These are phyloP conservation scores for Boletus sensibilis DNA, from an alignment of 768 basidiomycete genomes.

Conservation along the genomic window DNA sequence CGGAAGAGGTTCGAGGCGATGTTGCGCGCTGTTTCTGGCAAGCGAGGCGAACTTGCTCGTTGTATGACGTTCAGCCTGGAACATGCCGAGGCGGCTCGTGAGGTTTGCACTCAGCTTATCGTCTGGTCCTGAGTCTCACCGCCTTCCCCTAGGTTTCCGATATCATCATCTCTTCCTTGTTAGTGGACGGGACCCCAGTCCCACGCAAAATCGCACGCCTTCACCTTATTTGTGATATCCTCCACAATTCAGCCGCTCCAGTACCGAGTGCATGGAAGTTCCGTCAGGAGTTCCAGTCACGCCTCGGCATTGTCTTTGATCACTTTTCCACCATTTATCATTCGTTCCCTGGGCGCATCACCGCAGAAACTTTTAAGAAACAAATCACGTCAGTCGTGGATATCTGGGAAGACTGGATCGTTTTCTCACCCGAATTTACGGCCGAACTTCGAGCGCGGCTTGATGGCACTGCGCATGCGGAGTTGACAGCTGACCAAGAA, in stretches of 20 bases:
- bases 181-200: slow-evolving; percentile 92
- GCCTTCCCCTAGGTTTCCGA: slow-evolving; percentile 67
- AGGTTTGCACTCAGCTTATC: slow-evolving; percentile 47
- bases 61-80: slow-evolving; percentile 98
- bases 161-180: slow-evolving; percentile 83
- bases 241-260: slow-evolving; percentile 93
- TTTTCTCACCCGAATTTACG: slow-evolving; percentile 88
- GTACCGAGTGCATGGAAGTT: slow-evolving; percentile 98
- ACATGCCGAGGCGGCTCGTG: slow-evolving; percentile 93
- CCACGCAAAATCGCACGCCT: slow-evolving; percentile 95
- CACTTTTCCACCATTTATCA: slow-evolving; percentile 93
- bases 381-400: slow-evolving; percentile 88
- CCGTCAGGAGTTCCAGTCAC: slow-evolving; percentile 88
- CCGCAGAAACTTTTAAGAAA: slow-evolving; percentile 93
- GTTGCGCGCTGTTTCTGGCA: slow-evolving; percentile 82
- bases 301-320: slow-evolving; percentile 93
- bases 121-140: not conserved
- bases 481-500: slow-evolving; percentile 29
- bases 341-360: slow-evolving; percentile 94
- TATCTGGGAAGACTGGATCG: slow-evolving; percentile 99
- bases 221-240: slow-evolving; percentile 94
- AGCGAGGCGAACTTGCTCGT: slow-evolving; percentile 85
- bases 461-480: slow-evolving; percentile 51
- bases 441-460: slow-evolving; percentile 68
- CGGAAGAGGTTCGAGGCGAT: slow-evolving; percentile 86